Evolutionary conservation across 768 basidiomycete genomes (phyloP), one percentile per base, ranked within the genome.

Genomic region (Mycena floridula): DNA sequence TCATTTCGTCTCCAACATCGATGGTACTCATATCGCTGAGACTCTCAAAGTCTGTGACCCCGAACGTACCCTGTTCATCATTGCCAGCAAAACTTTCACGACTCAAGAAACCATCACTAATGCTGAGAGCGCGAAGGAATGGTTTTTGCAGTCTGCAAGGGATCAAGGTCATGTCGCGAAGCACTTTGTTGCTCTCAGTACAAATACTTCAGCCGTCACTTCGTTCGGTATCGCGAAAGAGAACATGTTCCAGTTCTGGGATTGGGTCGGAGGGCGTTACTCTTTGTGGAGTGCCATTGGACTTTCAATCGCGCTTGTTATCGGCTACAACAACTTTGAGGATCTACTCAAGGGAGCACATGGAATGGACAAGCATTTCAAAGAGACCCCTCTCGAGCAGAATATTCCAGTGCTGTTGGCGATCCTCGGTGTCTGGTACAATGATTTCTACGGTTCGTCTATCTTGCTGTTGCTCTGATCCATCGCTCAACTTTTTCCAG

Each of bases 241-340:
- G 54, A 97, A 97, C 71, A 99, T 99, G 94, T 99, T 99, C 81
- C 83, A 87, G 61, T 98, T 99, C 81, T 99, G 95, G 95, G 96
- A 98, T 67, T 99, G 96, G 96, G 96, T 99, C 51, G 96, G 96
- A 50, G 96, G 96, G 22, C 81, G 95, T 50, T 99, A 99, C 78
- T 92, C 88, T 55, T 74, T 99, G 52, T 98, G 96, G 95, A 93
- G 90, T 50, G 95, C 96, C 24, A 97, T 99, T 54, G 96, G 96
- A 47, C 74, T 98, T 47, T 89, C 89, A 37, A 98, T 99, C 65
- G 88, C 89, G 28, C 71, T 98, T 41, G 85, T 82, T 37, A 88
- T 98, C 55, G 96, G 96, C 3, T 96, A 81, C 60, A 88, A 96
- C 27, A 89, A 94, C 74, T 98, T 98, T 62, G 85, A 89, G 62